Percentiles rank a stretch among this genome's conserved stretches.
Evolutionary conservation across 768 basidiomycete genomes (phyloP).

Genomic region (Tubosaeta brunneosetosa): DNA sequence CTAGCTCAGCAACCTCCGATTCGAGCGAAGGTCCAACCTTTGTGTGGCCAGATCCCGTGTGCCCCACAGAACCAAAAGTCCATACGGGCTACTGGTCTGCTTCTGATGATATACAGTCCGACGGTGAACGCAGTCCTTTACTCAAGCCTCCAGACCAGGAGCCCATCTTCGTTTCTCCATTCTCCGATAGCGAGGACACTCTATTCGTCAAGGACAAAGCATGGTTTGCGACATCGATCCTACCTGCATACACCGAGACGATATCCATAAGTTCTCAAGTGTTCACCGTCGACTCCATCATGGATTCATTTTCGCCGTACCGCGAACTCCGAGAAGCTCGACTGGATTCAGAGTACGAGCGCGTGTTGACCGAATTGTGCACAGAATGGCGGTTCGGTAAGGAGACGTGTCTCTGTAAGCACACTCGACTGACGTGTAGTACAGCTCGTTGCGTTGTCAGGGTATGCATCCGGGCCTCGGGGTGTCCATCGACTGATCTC

Average conservation of each 20-base stretch:
- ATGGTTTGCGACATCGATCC: slow-evolving; percentile 36
- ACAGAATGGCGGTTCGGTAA: slow-evolving; percentile 63
- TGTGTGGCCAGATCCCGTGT: slow-evolving; percentile 7
- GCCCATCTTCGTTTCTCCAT: slow-evolving; percentile 18
- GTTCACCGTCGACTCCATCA: slow-evolving; percentile 32
- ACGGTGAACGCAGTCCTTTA: slow-evolving; percentile 19
- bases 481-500: neutral
- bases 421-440: neutral
- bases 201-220: neutral
- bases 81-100: slow-evolving; percentile 22
- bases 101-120: slow-evolving; percentile 12
- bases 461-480: slow-evolving; percentile 33
- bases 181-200: slow-evolving; percentile 13
- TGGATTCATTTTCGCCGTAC: slow-evolving; percentile 55
- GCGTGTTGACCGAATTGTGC: slow-evolving; percentile 43
- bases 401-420: slow-evolving; percentile 10
- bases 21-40: slow-evolving; percentile 5
- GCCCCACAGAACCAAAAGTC: slow-evolving; percentile 8
- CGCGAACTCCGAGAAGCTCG: slow-evolving; percentile 42
- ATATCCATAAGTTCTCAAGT: slow-evolving; percentile 26
- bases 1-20: slow-evolving; percentile 9
- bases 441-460: slow-evolving; percentile 57
- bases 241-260: slow-evolving; percentile 44
- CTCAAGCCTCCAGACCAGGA: slow-evolving; percentile 9
- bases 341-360: slow-evolving; percentile 46